Base-by-base conservation (phyloP, 1,284 basidiomycete genomes). In the Ganoderma lucidum region DNA sequence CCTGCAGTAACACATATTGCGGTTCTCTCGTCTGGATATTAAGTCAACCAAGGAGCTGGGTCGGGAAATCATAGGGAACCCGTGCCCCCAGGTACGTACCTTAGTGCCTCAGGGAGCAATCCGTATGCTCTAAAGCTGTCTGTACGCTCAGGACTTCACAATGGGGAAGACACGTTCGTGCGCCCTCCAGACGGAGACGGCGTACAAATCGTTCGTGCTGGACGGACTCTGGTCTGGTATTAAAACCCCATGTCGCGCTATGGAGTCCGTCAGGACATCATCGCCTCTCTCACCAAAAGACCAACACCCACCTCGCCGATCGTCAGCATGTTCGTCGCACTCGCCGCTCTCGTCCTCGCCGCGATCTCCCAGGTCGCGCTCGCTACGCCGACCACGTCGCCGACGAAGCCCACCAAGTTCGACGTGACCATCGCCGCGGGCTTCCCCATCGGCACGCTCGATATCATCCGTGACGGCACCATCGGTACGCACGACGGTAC, bases 391-490 rank as follows among this genome's bases (percentile, higher is more conserved):
- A 19, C 45, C 45, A n/a, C 64, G 63, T 5, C 60, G 32, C 30
- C 53, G 28, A 19, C 55, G 39, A 19, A 64, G 44, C 37, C 66
- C 53, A 12, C 45, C 39, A 59, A 45, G 28, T 9, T 41, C 2
- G 32, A 44, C 28, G 64, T 66, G 23, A 58, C 63, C 59, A 56
- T 48, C 67, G 64, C 62, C 23, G 59, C 69, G 30, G 51, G 39
- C 10, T 72, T 70, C 65, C 68, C 66, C 37, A 48, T 70, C 42
- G 45, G 64, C 51, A 51, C 62, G 39, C 39, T 67, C 51, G 58
- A 28, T 56, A 42, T 41, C 58, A n/a, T 45, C 56, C 30, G 58
- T 42, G 51, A 61, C 28, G 53, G 37, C 59, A 63, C 62, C 2
- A 23, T 8, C 8, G 44, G 44, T 32, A 35, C 62, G 6, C 30